phyloP scores from a whole-genome alignment of 305 asterid genomes.

The Ajuga reptans region DNA sequence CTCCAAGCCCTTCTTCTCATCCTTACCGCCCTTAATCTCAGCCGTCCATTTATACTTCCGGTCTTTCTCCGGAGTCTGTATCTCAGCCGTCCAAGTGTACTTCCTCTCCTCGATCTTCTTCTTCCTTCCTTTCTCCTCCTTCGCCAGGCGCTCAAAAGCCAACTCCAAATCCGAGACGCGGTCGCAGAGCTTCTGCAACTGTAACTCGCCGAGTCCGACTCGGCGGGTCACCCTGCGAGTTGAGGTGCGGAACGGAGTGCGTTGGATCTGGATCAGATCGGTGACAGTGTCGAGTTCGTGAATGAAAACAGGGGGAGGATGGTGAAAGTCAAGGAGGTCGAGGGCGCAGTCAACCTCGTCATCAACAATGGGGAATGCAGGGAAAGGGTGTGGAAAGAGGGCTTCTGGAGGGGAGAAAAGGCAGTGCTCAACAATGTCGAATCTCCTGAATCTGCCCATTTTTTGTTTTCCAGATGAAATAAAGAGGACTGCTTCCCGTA shows the following conservation, averaged over 20 bases:
- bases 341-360: conserved; percentile 34
- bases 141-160: conserved; percentile 36
- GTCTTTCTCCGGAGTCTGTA: conserved; percentile 49
- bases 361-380: conserved; percentile 27
- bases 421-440: conserved; percentile 40
- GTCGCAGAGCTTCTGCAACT: conserved; percentile 44
- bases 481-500: background rate
- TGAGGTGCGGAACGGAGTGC: conserved; percentile 14
- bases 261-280: conserved; percentile 71
- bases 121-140: conserved; percentile 26
- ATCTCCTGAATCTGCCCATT: conserved; percentile 55
- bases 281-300: conserved; percentile 44
- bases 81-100: conserved; percentile 88
- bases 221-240: conserved; percentile 33
- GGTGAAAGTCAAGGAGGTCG: conserved; percentile 36
- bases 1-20: conserved; percentile 48
- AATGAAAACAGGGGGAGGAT: conserved; percentile 17
- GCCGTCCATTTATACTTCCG: conserved; percentile 59
- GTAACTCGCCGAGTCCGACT: conserved; percentile 29
- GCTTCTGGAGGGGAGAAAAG: conserved; percentile 36
- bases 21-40: too few relatives aligned
- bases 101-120: conserved; percentile 35
- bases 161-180: conserved; percentile 68
- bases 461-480: conserved; percentile 1
- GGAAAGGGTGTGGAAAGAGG: conserved; percentile 23